Evolutionary conservation across 352 stramenopile genomes (phyloP), one percentile per base, ranked within the genome.

Genomic region (Phytopythium sindhum): DNA sequence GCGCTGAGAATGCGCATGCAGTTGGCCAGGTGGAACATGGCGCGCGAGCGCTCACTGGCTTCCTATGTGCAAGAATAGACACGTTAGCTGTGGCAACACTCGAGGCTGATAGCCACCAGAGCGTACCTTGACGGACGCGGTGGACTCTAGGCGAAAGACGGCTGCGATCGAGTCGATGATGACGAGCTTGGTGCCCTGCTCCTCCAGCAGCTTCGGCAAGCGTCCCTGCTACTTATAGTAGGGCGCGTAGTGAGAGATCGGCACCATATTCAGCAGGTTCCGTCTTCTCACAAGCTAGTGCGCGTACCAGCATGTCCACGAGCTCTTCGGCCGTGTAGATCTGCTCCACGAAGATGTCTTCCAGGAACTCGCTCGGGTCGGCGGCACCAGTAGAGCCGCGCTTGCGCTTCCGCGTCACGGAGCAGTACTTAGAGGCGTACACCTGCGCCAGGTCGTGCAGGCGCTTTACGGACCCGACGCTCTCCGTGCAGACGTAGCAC

Each of bases 1-100:
- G 81, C 71, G 63, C 81, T 88, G 21, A 94, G 64, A 35, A 94
- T 93, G 31, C 78, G 81, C 81, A 94, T 94, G 73, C 80, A 91
- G 67, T 94, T 92, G 51, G 81, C 80, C 61, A 93, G 65, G 58
- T 92, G 72, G 69, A 95, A 95, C 86, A 93, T 93, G 55, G 87
- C 64, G 2, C 80, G 78, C 29, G 84, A 86, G 12, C 84, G 80
- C 29, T 87, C 79, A 60, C 79, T 86, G 6, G 83, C 82, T 47
- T 92, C 84, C 76, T 91, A 53, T 41, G 7, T 33, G 24, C 19
- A 44, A 44, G 31, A 37, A 24, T 12, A 53, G n/a, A 35, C 55
- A n/a, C 26, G 29, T 37, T 2, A 51, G 52, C 29, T 48, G 1
- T 8, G 24, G 19, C 23, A 8, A 52, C 28, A 31, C 10, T n/a